Conservation (phyloP, 176 grass and related monocot genomes). For the Lolium perenne region DNA sequence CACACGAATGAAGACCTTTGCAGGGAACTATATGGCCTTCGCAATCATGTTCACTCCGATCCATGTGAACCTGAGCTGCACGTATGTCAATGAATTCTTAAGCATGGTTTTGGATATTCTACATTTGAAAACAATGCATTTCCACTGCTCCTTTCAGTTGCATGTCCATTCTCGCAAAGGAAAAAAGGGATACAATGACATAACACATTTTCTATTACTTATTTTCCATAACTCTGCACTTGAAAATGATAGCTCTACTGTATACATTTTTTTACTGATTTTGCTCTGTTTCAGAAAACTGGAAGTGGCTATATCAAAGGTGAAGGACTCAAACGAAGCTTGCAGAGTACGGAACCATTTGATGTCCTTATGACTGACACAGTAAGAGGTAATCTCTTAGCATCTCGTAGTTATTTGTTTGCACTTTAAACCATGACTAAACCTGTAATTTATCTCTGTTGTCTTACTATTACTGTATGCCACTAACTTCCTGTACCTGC, state of each 20-base stretch:
- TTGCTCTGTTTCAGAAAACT: constrained; percentile 69
- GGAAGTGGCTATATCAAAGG: constrained; percentile 66
- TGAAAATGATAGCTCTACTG: constrained; percentile 36
- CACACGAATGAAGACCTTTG: constrained; percentile 89
- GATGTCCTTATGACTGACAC: constrained; percentile 80
- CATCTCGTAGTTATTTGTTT: constrained; percentile 26
- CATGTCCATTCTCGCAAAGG: not conserved
- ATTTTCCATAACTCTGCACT: not conserved
- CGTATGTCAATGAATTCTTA: constrained; percentile 56
- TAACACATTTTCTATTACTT: constrained; percentile 35
- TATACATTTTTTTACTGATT: constrained; percentile 20
- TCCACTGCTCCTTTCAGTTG: constrained; percentile 24
- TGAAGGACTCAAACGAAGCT: constrained; percentile 96
- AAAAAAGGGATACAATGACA: not conserved
- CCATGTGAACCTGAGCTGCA: constrained; percentile 69
- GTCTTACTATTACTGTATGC: constrained; percentile 36
- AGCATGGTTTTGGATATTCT: constrained; percentile 37
- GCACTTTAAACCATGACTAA: constrained; percentile 33
- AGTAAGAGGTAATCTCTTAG: constrained; percentile 64
- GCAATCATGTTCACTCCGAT: constrained; percentile 53
- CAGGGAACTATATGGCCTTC: constrained; percentile 73
- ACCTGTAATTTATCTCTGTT: constrained; percentile 36
- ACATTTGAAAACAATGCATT: constrained; percentile 24
- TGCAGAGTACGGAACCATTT: constrained; percentile 81
- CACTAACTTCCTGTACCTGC: constrained; percentile 33